These are phyloP conservation scores for Moesziomyces parantarcticus DNA, from an alignment of 1,284 basidiomycete species.

Conservation along the genomic window DNA sequence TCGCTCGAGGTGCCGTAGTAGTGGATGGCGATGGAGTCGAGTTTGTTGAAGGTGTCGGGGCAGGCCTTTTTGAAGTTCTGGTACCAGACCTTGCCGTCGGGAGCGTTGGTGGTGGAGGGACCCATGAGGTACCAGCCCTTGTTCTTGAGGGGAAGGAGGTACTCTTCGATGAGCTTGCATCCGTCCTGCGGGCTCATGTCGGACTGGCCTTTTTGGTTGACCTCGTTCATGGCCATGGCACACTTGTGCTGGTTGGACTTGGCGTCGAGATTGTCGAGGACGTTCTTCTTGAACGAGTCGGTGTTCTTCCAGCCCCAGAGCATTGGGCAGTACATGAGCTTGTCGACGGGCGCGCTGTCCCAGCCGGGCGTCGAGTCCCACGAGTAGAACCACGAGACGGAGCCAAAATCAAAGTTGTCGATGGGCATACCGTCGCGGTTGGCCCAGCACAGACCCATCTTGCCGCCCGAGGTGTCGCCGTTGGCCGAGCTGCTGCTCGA, in stretches of 20 bases:
- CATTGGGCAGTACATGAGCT: slow-evolving; percentile 63
- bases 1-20: slow-evolving; percentile 53
- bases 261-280: slow-evolving; percentile 45
- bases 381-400: slow-evolving; percentile 59
- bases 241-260: slow-evolving; percentile 56
- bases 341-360: slow-evolving; percentile 44
- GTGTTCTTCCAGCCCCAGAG: slow-evolving; percentile 57
- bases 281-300: slow-evolving; percentile 47
- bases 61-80: slow-evolving; percentile 46
- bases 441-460: slow-evolving; percentile 60
- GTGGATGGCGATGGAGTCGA: slow-evolving; percentile 61
- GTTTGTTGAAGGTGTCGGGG: slow-evolving; percentile 47
- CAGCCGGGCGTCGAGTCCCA: slow-evolving; percentile 54
- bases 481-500: slow-evolving; percentile 19
- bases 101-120: slow-evolving; percentile 55
- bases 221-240: slow-evolving; percentile 62
- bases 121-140: slow-evolving; percentile 60
- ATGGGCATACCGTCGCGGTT: slow-evolving; percentile 56
- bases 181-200: slow-evolving; percentile 48
- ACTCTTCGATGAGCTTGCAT: slow-evolving; percentile 53
- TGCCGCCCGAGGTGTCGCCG: slow-evolving; percentile 32
- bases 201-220: slow-evolving; percentile 58
- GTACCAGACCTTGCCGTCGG: slow-evolving; percentile 54
- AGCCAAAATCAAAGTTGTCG: slow-evolving; percentile 42
- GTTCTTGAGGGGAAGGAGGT: slow-evolving; percentile 56